Conservation (phyloP, 1,284 basidiomycete species). For the Sporisorium exsertum region DNA sequence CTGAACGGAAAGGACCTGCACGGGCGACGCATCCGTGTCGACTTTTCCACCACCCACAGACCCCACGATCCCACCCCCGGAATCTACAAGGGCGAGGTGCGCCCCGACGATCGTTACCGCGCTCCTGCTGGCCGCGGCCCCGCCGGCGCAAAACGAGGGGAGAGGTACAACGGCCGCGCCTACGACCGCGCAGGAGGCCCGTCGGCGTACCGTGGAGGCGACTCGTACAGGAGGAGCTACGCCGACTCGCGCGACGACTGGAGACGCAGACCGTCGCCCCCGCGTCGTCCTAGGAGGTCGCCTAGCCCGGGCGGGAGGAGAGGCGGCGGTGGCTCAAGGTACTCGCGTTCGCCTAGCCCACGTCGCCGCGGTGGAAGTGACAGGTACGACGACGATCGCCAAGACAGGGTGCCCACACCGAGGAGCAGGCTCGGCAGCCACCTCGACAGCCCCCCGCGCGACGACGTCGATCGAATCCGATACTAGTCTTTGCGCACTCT, state of each 20-base stretch:
- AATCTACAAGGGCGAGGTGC: constrained; percentile 76
- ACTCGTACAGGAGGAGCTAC: constrained; percentile 35
- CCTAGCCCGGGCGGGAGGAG: constrained; percentile 36
- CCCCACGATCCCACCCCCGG: constrained; percentile 96
- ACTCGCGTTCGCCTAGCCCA: constrained; percentile 51
- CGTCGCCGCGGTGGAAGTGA: constrained; percentile 22
- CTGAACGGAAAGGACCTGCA: constrained; percentile 96
- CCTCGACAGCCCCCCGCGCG: constrained; percentile 52
- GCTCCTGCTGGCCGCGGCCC: constrained; percentile 11
- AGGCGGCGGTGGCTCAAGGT: constrained; percentile 12
- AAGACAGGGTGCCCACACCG: constrained; percentile 40
- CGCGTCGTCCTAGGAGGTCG: constrained; percentile 32
- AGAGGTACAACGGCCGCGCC: constrained; percentile 37
- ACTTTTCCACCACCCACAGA: constrained; percentile 92
- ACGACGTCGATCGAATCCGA: constrained; percentile 48
- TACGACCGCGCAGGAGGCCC: constrained; percentile 30
- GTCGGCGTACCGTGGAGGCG: constrained; percentile 34
- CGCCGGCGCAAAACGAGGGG: constrained; percentile 15
- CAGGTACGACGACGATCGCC: constrained; percentile 25
- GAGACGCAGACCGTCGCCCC: constrained; percentile 52
- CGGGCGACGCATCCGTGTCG: constrained; percentile 93
- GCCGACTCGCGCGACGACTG: constrained; percentile 54
- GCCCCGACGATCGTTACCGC: constrained; percentile 57
- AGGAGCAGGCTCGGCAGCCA: constrained; percentile 44
- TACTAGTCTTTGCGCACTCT: constrained; percentile 17